phyloP scores from a whole-genome alignment of 495 filamentous ascomycete genomes.

The Neurospora sp. region DNA sequence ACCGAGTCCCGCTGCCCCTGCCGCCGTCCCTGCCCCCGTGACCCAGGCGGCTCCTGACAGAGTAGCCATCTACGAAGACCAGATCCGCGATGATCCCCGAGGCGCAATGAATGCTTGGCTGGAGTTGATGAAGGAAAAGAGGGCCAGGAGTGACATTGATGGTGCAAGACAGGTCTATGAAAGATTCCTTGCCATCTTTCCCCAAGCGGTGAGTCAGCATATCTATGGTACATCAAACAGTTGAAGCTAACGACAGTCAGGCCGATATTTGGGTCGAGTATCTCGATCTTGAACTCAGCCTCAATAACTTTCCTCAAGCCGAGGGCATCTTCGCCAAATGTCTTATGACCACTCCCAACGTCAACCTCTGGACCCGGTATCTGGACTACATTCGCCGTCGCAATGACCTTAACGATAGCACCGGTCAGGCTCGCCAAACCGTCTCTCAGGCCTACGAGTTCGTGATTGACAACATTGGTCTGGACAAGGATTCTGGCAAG shows the following conservation, averaged over 20 bases:
- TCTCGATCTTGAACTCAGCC: constrained; percentile 74
- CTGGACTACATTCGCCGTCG: constrained; percentile 87
- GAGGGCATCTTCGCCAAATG: constrained; percentile 74
- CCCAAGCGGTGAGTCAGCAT: constrained; percentile 64
- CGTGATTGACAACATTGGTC: constrained; percentile 76
- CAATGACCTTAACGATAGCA: constrained; percentile 77
- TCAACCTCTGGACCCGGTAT: constrained; percentile 86
- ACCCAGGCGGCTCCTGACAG: constrained; percentile 56
- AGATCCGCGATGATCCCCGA: constrained; percentile 80
- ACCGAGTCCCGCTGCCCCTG: constrained; percentile 5
- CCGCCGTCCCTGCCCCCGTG: constrained; percentile 10
- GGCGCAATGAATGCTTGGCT: constrained; percentile 89
- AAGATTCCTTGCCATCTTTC: constrained; percentile 76
- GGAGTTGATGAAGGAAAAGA: constrained; percentile 74
- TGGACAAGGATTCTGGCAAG: constrained; percentile 81
- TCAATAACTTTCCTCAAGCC: constrained; percentile 62
- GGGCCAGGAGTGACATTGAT: constrained; percentile 67
- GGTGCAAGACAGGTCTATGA: constrained; percentile 74
- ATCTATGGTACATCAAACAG: not conserved
- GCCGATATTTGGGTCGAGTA: constrained; percentile 84
- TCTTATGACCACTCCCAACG: constrained; percentile 61
- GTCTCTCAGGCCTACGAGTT: constrained; percentile 82
- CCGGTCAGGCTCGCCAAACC: constrained; percentile 59
- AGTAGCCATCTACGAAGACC: constrained; percentile 77
- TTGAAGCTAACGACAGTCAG: constrained; percentile 38